Evolutionary conservation across 495 filamentous ascomycete species (phyloP).

Genomic region (Echria macrotheca): DNA sequence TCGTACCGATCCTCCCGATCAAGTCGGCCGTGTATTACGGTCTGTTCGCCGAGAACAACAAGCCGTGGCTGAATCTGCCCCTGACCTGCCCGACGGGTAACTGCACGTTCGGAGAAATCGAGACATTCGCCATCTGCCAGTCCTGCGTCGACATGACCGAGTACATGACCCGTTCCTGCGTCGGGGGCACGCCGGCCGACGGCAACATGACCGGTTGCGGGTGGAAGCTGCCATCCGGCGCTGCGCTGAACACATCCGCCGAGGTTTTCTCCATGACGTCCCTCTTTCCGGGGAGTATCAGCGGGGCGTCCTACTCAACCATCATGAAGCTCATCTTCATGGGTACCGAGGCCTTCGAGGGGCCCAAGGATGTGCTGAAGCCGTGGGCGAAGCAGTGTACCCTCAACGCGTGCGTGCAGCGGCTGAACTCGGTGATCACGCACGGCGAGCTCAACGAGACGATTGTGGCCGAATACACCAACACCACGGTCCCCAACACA

Average conservation of each 20-base stretch:
- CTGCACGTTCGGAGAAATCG: conserved; percentile 24
- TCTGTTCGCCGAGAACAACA: conserved; percentile 25
- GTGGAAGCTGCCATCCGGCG: conserved; percentile 22
- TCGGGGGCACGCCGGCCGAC: not conserved
- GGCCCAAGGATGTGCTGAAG: conserved; percentile 4
- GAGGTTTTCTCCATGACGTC: conserved; percentile 27
- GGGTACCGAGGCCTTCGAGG: conserved; percentile 19
- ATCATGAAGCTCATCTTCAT: conserved; percentile 27
- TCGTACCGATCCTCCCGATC: conserved; percentile 27
- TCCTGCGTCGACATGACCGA: conserved; percentile 25
- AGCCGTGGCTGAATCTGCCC: conserved; percentile 17
- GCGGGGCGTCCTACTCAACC: conserved; percentile 22
- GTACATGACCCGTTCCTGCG: conserved; percentile 21
- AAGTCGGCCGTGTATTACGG: conserved; percentile 32
- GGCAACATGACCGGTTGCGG: conserved; percentile 8
- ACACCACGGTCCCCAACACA: conserved; percentile 11
- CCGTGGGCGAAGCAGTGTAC: conserved; percentile 23
- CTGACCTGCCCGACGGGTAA: conserved; percentile 25
- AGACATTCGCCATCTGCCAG: conserved; percentile 26
- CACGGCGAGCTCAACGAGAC: conserved; percentile 19
- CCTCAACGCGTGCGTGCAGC: conserved; percentile 18
- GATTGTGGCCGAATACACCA: not conserved
- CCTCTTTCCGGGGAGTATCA: no score
- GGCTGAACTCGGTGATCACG: conserved; percentile 1
- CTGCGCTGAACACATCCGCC: conserved; percentile 9